Conservation (phyloP, 495 filamentous ascomycete species). For the Penicillium tannophilum region DNA sequence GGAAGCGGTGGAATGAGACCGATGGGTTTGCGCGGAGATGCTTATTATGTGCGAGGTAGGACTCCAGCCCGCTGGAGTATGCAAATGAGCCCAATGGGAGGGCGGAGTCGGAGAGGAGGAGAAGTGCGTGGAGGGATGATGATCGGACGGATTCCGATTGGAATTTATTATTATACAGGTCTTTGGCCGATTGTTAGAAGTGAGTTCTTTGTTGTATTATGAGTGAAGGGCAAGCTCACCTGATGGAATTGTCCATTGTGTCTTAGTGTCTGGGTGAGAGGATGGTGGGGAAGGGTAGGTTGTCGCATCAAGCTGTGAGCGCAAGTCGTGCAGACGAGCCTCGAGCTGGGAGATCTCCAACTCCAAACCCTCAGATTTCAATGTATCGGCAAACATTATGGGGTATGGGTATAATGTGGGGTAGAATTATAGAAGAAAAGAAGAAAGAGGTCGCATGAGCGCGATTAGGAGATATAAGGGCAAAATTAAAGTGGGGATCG, state of each 20-base stretch:
- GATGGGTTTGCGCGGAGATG: constrained; percentile 41
- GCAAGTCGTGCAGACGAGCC: constrained; percentile 27
- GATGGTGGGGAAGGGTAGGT: constrained; percentile 26
- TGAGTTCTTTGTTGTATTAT: neutral
- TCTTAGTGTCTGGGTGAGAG: constrained; percentile 24
- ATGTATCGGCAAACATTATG: constrained; percentile 17
- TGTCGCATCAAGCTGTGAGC: constrained; percentile 23
- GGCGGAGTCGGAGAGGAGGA: constrained; percentile 93
- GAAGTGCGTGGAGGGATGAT: constrained; percentile 67
- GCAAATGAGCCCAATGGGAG: constrained; percentile 96
- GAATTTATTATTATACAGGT: constrained; percentile 18
- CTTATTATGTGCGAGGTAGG: constrained; percentile 81
- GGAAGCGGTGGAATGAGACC: constrained; percentile 68
- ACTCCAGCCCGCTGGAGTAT: constrained; percentile 92
- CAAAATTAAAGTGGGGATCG: constrained; percentile 19
- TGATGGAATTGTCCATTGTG: constrained; percentile 18
- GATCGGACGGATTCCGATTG: constrained; percentile 12
- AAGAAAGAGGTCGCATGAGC: constrained; percentile 9
- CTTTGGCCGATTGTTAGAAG: constrained; percentile 5
- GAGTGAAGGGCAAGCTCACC: constrained; percentile 3
- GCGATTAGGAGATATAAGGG: constrained; percentile 2
- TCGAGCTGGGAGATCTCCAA: constrained; percentile 27
- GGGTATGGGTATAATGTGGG: constrained; percentile 4
- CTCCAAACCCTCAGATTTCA: constrained; percentile 16
- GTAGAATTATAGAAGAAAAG: constrained; percentile 2